Percentiles rank a stretch among this genome's conserved stretches.
Conservation (phyloP, 2,329 filamentous ascomycete species). For the Acrodontium crateriforme region DNA sequence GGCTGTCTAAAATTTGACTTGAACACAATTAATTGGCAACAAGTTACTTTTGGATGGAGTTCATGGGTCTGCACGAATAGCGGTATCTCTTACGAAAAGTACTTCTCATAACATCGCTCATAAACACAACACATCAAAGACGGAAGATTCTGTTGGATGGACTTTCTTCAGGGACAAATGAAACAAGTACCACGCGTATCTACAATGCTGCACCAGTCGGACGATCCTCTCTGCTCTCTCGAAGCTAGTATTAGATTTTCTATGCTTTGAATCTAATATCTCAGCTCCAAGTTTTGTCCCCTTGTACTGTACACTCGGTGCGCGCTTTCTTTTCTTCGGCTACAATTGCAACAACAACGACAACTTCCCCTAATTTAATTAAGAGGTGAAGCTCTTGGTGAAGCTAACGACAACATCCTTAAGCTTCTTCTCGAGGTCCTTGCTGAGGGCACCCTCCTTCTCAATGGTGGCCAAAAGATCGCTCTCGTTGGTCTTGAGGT, state of each 20-base stretch:
- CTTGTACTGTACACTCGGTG: conserved; percentile 1
- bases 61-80: too few relatives aligned
- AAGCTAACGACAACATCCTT: conserved; percentile 65
- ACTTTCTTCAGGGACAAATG: conserved; percentile 1
- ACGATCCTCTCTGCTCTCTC: neutral
- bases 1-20: too few relatives aligned
- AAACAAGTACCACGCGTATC: conserved; percentile 1
- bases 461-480: conserved; percentile 77
- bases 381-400: conserved; percentile 75
- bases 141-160: too few relatives aligned
- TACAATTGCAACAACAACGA: too few relatives aligned
- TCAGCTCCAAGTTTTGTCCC: neutral
- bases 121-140: too few relatives aligned
- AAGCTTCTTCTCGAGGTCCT: conserved; percentile 75
- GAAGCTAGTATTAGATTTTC: neutral
- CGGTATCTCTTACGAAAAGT: too few relatives aligned
- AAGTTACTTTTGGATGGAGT: too few relatives aligned
- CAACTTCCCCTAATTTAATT: neutral
- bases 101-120: too few relatives aligned
- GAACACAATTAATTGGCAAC: too few relatives aligned
- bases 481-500: conserved; percentile 81
- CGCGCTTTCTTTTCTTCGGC: too few relatives aligned
- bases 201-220: neutral
- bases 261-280: neutral
- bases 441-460: conserved; percentile 91